phyloP scores from a whole-genome alignment of 257 asterid genomes.

The Solanum appendiculatum region DNA sequence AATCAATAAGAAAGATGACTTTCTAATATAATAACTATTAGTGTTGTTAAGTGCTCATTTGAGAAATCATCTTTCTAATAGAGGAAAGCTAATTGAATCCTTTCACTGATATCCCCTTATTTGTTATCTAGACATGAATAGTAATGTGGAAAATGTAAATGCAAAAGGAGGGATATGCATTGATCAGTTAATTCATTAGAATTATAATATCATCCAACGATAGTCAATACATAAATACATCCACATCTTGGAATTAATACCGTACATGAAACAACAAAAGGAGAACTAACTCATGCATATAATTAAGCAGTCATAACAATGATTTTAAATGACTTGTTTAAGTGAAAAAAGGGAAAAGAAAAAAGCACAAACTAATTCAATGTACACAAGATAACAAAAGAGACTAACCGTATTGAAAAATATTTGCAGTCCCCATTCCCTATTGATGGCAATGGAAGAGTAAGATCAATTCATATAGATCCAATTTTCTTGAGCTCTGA shows the following conservation, averaged over 20 bases:
- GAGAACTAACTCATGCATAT: neutral
- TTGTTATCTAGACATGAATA: neutral
- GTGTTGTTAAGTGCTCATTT: too few relatives aligned
- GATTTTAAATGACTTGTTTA: too few relatives aligned
- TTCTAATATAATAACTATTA: too few relatives aligned
- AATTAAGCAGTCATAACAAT: neutral
- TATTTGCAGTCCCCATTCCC: conserved; percentile 25
- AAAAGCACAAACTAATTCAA: too few relatives aligned
- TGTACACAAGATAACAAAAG: too few relatives aligned
- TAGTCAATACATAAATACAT: neutral
- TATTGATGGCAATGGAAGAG: conserved; percentile 13
- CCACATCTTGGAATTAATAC: neutral
- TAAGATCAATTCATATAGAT: conserved; percentile 33
- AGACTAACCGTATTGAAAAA: conserved; percentile 61
- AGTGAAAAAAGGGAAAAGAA: neutral
- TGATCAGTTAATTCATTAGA: too few relatives aligned
- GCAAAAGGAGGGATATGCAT: too few relatives aligned
- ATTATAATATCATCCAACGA: neutral
- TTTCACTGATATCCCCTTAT: neutral
- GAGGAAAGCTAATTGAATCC: too few relatives aligned
- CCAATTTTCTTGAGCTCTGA: conserved; percentile 29
- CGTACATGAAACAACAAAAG: neutral
- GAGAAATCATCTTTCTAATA: too few relatives aligned
- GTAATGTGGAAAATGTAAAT: neutral
- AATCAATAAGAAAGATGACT: too few relatives aligned